Conservation (phyloP, 2,329 filamentous ascomycete genomes). For the Trichoderma sp. region DNA sequence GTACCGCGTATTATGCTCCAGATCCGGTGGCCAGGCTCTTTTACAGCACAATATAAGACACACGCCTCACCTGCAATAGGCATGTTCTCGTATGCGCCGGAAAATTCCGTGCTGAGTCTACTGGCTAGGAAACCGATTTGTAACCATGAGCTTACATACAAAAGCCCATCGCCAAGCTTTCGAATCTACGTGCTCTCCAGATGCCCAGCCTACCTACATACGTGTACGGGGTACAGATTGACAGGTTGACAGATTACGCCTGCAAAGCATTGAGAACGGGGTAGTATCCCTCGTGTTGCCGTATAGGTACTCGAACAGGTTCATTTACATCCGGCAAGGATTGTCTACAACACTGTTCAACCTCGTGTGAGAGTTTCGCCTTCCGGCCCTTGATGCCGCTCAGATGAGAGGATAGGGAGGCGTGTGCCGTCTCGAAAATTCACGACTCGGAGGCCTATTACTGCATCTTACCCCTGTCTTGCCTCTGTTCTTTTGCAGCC, state of each 20-base stretch:
- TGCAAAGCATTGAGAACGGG: background rate
- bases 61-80: background rate
- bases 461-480: background rate
- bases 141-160: background rate
- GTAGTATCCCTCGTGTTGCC: background rate
- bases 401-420: background rate
- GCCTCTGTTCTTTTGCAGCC: background rate
- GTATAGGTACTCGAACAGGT: background rate
- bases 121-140: background rate
- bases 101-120: background rate
- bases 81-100: background rate
- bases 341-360: background rate
- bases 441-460: background rate
- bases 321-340: background rate
- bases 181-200: background rate
- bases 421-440: background rate
- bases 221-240: background rate
- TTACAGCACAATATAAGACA: background rate
- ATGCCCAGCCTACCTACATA: constrained; percentile 1
- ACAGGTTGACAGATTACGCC: background rate
- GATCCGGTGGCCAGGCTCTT: background rate
- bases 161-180: background rate
- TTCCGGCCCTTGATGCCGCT: background rate
- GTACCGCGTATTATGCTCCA: background rate
- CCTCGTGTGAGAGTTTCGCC: background rate